Evolutionary conservation across 768 basidiomycete species (phyloP).

Genomic region (Cytidiella melzeri): DNA sequence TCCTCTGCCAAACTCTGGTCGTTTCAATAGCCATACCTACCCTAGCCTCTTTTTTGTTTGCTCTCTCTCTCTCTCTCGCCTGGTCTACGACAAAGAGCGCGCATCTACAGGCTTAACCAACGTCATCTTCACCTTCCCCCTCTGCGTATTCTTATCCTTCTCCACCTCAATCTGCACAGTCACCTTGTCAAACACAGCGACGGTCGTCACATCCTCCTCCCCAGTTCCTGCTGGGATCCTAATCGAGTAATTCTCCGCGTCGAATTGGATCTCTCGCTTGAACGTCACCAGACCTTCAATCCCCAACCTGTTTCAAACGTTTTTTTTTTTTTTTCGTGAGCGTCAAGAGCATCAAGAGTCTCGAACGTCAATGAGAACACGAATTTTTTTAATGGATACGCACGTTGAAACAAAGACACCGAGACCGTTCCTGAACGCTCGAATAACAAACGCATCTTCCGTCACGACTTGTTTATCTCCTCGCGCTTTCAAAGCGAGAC

Average conservation of each 20-base stretch:
- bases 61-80: too few relatives aligned
- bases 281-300: slow-evolving; percentile 94
- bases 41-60: too few relatives aligned
- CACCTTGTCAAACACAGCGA: slow-evolving; percentile 93
- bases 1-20: not conserved
- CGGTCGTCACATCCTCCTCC: slow-evolving; percentile 38
- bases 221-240: slow-evolving; percentile 45
- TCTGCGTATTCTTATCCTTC: slow-evolving; percentile 90
- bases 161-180: slow-evolving; percentile 86
- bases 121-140: slow-evolving; percentile 84
- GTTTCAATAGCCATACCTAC: too few relatives aligned
- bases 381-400: slow-evolving; percentile 33
- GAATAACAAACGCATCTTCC: slow-evolving; percentile 90
- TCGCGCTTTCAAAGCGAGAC: slow-evolving; percentile 77
- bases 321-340: not conserved
- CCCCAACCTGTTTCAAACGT: slow-evolving; percentile 57
- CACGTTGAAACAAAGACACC: slow-evolving; percentile 96
- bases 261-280: slow-evolving; percentile 84
- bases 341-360: slow-evolving; percentile 3
- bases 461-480: slow-evolving; percentile 44
- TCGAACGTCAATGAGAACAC: too few relatives aligned
- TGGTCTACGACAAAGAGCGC: slow-evolving; percentile 33
- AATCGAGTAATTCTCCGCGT: slow-evolving; percentile 86
- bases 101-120: slow-evolving; percentile 64
- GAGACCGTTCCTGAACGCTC: slow-evolving; percentile 90